Evolutionary conservation across 225 moss, liverwort and hornwort genomes (phyloP), one percentile per base, ranked within the genome.

Genomic region (Bryum argenteum): DNA sequence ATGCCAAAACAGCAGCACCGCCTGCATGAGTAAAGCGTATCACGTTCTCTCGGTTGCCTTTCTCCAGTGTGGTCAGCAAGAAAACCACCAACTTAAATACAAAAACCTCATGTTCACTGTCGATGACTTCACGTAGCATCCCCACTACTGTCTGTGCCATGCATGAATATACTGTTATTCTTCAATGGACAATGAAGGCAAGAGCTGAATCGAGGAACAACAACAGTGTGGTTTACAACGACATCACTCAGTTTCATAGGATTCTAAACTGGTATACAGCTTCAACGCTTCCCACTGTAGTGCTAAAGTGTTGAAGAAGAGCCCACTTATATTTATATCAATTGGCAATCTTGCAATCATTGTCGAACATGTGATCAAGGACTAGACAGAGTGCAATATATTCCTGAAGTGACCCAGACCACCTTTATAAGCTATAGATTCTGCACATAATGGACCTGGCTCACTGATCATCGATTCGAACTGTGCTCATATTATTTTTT

Each of bases 31-130:
- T 79, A 70, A 98, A 94, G 13, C 97, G 94, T 39, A 92, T 77
- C 60, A 88, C 94, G 73, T 98, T 94, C 68, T 91, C 97, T 56
- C 89, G 85, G 58, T 92, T 90, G 38, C 94, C 94, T 72, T 79
- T 91, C 75, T 98, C 92, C 71, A 94, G 78, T 52, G 90, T 85
- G 42, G 81, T 85, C 56, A 92, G 76, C 69, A 98, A 78, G 82
- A 98, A 98, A 52, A 98, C 81, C 14, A 94, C 92, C 58, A 98
- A 75, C 76, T 98, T 98, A 87, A 98, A 98, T 60, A 98, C 89
- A 66, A 98, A 91, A 58, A 98, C 97, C 75, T 94, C 89, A 47
- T 94, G 92, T 66, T 92, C 97, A 78, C 83, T 94, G 69, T 91
- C 88, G 64, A 92, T 85, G 22, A 98, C 85, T 84, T 94, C 97